phyloP scores from a whole-genome alignment of 2,329 filamentous ascomycete genomes.

The Sphaerulina populicola region DNA sequence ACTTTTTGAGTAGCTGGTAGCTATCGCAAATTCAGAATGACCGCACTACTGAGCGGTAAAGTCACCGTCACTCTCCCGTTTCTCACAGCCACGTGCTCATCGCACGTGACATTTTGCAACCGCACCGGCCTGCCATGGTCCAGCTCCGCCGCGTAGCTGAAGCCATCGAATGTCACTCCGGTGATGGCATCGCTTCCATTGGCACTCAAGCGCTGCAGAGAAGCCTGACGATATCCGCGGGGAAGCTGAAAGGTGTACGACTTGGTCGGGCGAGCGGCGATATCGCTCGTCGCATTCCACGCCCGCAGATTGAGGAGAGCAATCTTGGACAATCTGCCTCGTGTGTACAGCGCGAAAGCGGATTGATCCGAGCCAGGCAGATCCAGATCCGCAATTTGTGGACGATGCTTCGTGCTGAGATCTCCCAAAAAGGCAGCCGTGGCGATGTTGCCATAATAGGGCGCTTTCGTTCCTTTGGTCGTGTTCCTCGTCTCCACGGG shows the following conservation, averaged over 20 bases:
- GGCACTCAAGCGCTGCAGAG: slow-evolving; percentile 47
- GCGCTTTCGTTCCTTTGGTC: slow-evolving; percentile 51
- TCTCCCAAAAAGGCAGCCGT: slow-evolving; percentile 50
- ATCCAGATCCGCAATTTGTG: slow-evolving; percentile 41
- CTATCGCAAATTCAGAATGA: slow-evolving; percentile 1
- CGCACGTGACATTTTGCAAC: slow-evolving; percentile 48
- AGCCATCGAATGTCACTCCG: slow-evolving; percentile 54
- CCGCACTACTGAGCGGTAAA: background rate
- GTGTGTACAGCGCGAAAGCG: slow-evolving; percentile 50
- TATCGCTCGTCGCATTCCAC: slow-evolving; percentile 44
- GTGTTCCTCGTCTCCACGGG: slow-evolving; percentile 46
- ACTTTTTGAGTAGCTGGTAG: background rate
- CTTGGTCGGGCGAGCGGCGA: slow-evolving; percentile 29
- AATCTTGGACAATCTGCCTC: slow-evolving; percentile 41
- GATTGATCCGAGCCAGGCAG: slow-evolving; percentile 38
- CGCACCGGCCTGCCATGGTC: slow-evolving; percentile 46
- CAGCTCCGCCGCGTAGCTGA: slow-evolving; percentile 54
- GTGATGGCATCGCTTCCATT: slow-evolving; percentile 57
- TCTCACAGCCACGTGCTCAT: slow-evolving; percentile 37
- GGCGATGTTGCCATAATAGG: slow-evolving; percentile 56
- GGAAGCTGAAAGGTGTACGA: slow-evolving; percentile 41
- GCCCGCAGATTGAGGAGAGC: slow-evolving; percentile 51
- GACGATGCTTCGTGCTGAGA: slow-evolving; percentile 29
- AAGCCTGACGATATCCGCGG: slow-evolving; percentile 16
- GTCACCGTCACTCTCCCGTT: slow-evolving; percentile 27